Conservation (phyloP, 129 eudicot species). For the Tagetes patula region DNA sequence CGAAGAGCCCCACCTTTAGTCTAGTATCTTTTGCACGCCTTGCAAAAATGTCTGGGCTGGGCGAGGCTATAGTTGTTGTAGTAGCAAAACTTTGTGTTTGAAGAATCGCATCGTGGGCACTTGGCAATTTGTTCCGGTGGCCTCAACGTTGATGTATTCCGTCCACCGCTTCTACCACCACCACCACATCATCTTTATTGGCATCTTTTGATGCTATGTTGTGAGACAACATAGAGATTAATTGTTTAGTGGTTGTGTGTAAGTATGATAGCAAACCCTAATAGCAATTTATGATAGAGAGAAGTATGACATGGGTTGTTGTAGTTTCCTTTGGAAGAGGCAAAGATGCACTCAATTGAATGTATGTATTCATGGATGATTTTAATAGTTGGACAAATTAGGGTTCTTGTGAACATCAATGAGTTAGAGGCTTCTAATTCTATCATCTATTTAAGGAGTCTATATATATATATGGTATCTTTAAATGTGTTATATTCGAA, state of each 20-base stretch:
- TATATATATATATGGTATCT: slow-evolving; percentile 29
- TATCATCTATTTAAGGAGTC: slow-evolving; percentile 7
- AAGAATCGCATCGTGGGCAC: slow-evolving; percentile 88
- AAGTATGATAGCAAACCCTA: slow-evolving; percentile 27
- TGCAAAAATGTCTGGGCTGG: slow-evolving; percentile 88
- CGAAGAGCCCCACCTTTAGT: slow-evolving; percentile 85
- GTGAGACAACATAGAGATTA: slow-evolving; percentile 46
- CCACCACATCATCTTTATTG: slow-evolving; percentile 40
- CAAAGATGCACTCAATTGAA: slow-evolving; percentile 52
- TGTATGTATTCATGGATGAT: slow-evolving; percentile 69
- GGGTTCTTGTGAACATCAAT: slow-evolving; percentile 73
- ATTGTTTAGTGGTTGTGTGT: not conserved
- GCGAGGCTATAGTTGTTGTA: slow-evolving; percentile 91
- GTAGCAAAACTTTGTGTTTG: slow-evolving; percentile 92
- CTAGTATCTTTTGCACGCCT: slow-evolving; percentile 86
- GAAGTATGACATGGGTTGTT: slow-evolving; percentile 30
- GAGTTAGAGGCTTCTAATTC: slow-evolving; percentile 34
- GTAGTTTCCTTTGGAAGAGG: slow-evolving; percentile 54
- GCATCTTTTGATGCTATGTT: slow-evolving; percentile 37
- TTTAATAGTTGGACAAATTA: slow-evolving; percentile 35
- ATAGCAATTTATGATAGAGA: slow-evolving; percentile 12
- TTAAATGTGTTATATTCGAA: slow-evolving; percentile 46
- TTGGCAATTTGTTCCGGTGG: slow-evolving; percentile 45
- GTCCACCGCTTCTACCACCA: slow-evolving; percentile 22
- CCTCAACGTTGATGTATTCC: slow-evolving; percentile 31